Percentiles rank a stretch among this genome's conserved stretches.
phyloP scores from a whole-genome alignment of 495 filamentous ascomycete genomes.

The Aspergillus funiculosus region DNA sequence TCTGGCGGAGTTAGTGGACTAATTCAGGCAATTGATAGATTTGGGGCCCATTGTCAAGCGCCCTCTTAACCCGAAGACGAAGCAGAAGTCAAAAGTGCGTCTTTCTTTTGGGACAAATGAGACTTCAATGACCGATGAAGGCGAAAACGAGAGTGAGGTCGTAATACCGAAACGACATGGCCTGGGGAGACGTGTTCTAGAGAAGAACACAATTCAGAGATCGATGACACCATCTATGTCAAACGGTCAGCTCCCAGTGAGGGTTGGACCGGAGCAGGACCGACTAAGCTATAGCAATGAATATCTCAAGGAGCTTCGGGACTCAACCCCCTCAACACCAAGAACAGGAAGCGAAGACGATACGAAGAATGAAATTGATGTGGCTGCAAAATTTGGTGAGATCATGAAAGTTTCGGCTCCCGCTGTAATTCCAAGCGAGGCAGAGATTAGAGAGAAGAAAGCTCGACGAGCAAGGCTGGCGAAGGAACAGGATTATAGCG shows the following conservation, averaged over 20 bases:
- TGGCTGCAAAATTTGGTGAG: slow-evolving; percentile 58
- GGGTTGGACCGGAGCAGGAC: slow-evolving; percentile 58
- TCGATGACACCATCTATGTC: slow-evolving; percentile 36
- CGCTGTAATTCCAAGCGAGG: slow-evolving; percentile 66
- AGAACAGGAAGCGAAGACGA: slow-evolving; percentile 50
- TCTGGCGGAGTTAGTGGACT: not conserved
- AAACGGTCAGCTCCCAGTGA: slow-evolving; percentile 45
- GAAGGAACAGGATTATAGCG: slow-evolving; percentile 60
- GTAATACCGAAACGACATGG: slow-evolving; percentile 64
- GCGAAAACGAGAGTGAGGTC: slow-evolving; percentile 50
- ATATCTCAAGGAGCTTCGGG: slow-evolving; percentile 76
- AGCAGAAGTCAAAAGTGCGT: slow-evolving; percentile 57
- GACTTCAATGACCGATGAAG: slow-evolving; percentile 49
- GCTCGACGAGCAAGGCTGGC: slow-evolving; percentile 74
- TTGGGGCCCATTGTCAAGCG: slow-evolving; percentile 38
- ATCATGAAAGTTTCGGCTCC: slow-evolving; percentile 32
- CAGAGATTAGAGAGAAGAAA: slow-evolving; percentile 92
- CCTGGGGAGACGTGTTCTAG: slow-evolving; percentile 63
- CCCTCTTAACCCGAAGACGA: slow-evolving; percentile 48
- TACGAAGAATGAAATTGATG: slow-evolving; percentile 59
- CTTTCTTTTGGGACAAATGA: slow-evolving; percentile 70
- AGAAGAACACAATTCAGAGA: slow-evolving; percentile 62
- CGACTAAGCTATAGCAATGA: slow-evolving; percentile 81
- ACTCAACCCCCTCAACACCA: slow-evolving; percentile 73
- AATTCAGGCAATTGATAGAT: slow-evolving; percentile 20